Evolutionary conservation across 2,329 filamentous ascomycete genomes (phyloP).

Genomic region (Dactylella cylindrospora): DNA sequence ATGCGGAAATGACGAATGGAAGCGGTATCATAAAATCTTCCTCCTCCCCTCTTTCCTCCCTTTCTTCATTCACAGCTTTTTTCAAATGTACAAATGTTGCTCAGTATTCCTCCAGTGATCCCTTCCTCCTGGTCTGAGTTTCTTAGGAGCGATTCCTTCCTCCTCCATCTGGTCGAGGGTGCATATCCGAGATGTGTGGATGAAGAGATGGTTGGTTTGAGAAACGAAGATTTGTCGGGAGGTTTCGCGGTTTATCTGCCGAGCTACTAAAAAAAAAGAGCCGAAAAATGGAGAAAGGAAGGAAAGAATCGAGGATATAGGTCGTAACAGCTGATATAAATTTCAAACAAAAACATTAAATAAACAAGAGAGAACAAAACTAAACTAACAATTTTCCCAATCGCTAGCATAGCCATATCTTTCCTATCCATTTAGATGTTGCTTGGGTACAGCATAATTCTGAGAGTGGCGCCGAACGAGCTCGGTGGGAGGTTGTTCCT

Average conservation of each 20-base stretch:
- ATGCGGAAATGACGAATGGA: too few relatives aligned
- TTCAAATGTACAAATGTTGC: too few relatives aligned
- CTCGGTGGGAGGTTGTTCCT: slow-evolving; percentile 90
- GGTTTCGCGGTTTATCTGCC: slow-evolving; percentile 9
- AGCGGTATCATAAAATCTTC: slow-evolving; percentile 21
- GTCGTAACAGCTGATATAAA: slow-evolving; percentile 26
- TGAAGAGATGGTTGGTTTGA: slow-evolving; percentile 13
- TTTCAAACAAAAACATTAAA: slow-evolving; percentile 20
- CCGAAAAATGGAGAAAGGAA: slow-evolving; percentile 8
- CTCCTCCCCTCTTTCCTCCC: slow-evolving; percentile 4
- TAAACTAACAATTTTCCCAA: slow-evolving; percentile 41
- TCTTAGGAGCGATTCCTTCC: not conserved
- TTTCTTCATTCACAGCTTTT: not conserved
- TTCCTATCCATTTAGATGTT: slow-evolving; percentile 71
- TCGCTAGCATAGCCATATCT: slow-evolving; percentile 35
- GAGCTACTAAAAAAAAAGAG: slow-evolving; percentile 26
- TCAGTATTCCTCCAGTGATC: slow-evolving; percentile 1
- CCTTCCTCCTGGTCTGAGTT: not conserved
- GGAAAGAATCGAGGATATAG: slow-evolving; percentile 19
- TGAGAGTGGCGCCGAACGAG: slow-evolving; percentile 93
- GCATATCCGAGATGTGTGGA: not conserved
- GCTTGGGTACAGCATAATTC: slow-evolving; percentile 97
- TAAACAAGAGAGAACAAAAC: slow-evolving; percentile 23
- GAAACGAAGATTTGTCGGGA: not conserved
- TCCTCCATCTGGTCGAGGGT: slow-evolving; percentile 6